Evolutionary conservation across 768 basidiomycete genomes (phyloP).

Genomic region (Termitomyces sp.): DNA sequence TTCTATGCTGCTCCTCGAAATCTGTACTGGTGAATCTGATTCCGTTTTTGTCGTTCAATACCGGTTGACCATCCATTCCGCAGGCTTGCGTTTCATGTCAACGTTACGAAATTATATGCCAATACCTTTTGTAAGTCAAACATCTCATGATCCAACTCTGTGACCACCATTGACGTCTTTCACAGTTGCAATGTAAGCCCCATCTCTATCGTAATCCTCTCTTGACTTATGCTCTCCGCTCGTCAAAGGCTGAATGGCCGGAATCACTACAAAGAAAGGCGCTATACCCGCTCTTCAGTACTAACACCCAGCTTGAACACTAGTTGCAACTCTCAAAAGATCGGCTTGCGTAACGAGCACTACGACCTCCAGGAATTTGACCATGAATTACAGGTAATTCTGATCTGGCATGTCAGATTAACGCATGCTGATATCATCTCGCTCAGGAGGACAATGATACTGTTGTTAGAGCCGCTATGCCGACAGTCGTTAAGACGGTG

Average conservation of each 20-base stretch:
- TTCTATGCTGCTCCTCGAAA: conserved; percentile 34
- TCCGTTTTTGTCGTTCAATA: neutral
- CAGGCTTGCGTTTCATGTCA: conserved; percentile 46
- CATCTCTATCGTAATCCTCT: too few relatives aligned
- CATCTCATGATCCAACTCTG: neutral
- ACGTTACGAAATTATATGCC: conserved; percentile 45
- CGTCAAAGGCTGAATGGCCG: conserved; percentile 20
- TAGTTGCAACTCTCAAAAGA: conserved; percentile 3
- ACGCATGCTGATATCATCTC: neutral
- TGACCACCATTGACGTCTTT: neutral
- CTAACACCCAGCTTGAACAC: conserved; percentile 3
- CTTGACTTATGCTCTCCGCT: neutral
- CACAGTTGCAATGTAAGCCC: conserved; percentile 30
- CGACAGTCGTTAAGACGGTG: conserved; percentile 20
- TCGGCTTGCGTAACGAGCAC: conserved; percentile 2
- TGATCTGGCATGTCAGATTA: neutral
- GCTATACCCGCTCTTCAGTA: conserved; percentile 3
- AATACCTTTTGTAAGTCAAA: conserved; percentile 44
- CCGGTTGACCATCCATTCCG: neutral
- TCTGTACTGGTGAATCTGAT: conserved; percentile 31
- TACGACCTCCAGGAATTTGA: conserved; percentile 9
- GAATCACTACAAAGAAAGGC: conserved; percentile 13
- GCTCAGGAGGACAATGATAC: neutral
- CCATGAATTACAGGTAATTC: conserved; percentile 7
- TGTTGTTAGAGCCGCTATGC: conserved; percentile 9